phyloP scores from a whole-genome alignment of 768 basidiomycete genomes.

The Lentinus brumalis region DNA sequence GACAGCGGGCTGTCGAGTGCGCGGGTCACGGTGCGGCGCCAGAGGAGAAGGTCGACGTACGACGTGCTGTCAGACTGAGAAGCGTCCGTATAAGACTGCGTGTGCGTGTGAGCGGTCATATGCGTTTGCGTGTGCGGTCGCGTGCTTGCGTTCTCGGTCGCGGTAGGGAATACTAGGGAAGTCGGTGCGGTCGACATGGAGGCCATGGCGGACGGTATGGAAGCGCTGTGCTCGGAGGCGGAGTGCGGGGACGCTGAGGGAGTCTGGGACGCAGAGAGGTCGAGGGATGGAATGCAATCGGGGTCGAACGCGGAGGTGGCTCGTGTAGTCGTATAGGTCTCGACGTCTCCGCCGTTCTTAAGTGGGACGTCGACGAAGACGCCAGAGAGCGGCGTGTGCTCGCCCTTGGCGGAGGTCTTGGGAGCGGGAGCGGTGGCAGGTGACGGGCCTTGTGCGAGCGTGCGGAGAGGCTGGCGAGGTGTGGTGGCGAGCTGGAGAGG shows the following conservation, averaged over 20 bases:
- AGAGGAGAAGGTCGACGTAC: constrained; percentile 8
- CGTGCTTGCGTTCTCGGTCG: constrained; percentile 2
- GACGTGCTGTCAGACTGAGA: background rate
- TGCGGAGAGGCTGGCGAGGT: constrained; percentile 9
- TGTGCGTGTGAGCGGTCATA: background rate
- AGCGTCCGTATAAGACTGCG: too few relatives aligned
- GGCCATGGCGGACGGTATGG: constrained; percentile 4
- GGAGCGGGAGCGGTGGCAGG: background rate
- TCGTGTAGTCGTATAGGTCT: too few relatives aligned
- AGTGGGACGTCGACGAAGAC: constrained; percentile 8
- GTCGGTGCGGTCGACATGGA: constrained; percentile 9
- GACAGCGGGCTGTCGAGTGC: constrained; percentile 5
- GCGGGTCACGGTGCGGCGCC: constrained; percentile 6
- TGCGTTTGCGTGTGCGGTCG: background rate
- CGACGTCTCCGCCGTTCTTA: background rate
- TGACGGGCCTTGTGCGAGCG: background rate
- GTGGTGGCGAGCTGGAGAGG: constrained; percentile 19
- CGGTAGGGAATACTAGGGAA: constrained; percentile 7
- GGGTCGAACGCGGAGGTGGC: background rate
- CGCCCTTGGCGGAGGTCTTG: background rate
- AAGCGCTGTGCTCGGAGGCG: constrained; percentile 2
- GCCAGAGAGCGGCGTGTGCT: background rate
- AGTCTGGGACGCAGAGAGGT: background rate
- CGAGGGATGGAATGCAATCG: background rate
- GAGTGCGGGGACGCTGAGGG: constrained; percentile 1